Evolutionary conservation across 2,329 filamentous ascomycete genomes (phyloP).

Genomic region (Talaromyces pinophilus): DNA sequence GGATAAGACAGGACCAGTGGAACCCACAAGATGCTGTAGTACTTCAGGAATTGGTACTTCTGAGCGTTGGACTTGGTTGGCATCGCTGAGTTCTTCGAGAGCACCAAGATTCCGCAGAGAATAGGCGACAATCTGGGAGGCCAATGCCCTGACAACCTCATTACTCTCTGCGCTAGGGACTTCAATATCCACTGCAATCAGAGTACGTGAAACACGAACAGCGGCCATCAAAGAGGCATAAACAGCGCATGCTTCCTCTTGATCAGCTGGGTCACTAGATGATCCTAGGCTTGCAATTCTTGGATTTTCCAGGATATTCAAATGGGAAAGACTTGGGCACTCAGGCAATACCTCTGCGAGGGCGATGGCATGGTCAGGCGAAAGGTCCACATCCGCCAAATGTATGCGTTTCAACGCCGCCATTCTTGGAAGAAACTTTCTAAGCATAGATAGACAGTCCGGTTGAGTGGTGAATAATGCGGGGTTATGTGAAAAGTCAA

Average conservation of each 20-base stretch:
- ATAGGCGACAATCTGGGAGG: constrained; percentile 92
- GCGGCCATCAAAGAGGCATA: constrained; percentile 91
- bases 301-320: constrained; percentile 82
- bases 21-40: constrained; percentile 81
- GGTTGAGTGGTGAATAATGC: constrained; percentile 72
- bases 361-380: constrained; percentile 83
- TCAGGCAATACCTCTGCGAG: constrained; percentile 89
- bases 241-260: constrained; percentile 91
- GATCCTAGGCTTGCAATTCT: constrained; percentile 66
- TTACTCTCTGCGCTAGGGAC: constrained; percentile 78
- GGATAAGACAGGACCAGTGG: constrained; percentile 53
- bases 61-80: constrained; percentile 49
- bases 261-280: constrained; percentile 72
- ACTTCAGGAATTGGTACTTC: constrained; percentile 73
- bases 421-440: constrained; percentile 83
- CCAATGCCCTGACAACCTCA: constrained; percentile 87
- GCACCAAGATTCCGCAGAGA: constrained; percentile 87
- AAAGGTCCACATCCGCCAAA: constrained; percentile 79
- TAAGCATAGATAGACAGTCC: constrained; percentile 71
- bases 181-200: constrained; percentile 91
- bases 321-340: constrained; percentile 74
- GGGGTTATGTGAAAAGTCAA: constrained; percentile 89
- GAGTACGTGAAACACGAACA: constrained; percentile 75
- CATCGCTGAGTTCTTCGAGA: constrained; percentile 55
- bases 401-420: constrained; percentile 78